Evolutionary conservation across 345 rosid species (phyloP).

Genomic region (Hibiscus trionum): DNA sequence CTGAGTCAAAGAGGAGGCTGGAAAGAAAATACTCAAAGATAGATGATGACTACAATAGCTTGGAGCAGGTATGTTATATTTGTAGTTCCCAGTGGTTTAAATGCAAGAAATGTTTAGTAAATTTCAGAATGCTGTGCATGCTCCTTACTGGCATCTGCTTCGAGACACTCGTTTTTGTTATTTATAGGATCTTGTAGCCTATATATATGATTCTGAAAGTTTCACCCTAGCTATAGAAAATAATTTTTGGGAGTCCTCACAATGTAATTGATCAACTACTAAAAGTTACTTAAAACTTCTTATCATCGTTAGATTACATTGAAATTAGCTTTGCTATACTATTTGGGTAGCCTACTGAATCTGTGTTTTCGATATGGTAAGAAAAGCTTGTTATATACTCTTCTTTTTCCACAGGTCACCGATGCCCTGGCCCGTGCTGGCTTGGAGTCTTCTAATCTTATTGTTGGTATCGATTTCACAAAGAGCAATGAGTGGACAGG

Average conservation of each 20-base stretch:
- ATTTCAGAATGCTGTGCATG: background rate
- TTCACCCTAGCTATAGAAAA: background rate
- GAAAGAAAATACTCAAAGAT: constrained; percentile 65
- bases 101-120: background rate
- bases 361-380: background rate
- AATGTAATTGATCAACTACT: background rate
- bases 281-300: background rate
- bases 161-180: background rate
- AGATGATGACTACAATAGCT: constrained; percentile 50
- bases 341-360: background rate
- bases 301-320: background rate
- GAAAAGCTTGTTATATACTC: background rate
- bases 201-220: too few species aligned
- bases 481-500: constrained; percentile 92
- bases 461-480: constrained; percentile 77
- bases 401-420: constrained; percentile 36
- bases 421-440: constrained; percentile 61
- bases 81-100: background rate
- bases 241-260: background rate
- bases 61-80: constrained; percentile 45
- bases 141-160: background rate
- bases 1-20: constrained; percentile 32
- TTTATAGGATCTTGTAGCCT: background rate
- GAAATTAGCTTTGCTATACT: background rate
- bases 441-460: constrained; percentile 71